phyloP scores from a whole-genome alignment of 257 asterid species.

The Solanum commersonii region DNA sequence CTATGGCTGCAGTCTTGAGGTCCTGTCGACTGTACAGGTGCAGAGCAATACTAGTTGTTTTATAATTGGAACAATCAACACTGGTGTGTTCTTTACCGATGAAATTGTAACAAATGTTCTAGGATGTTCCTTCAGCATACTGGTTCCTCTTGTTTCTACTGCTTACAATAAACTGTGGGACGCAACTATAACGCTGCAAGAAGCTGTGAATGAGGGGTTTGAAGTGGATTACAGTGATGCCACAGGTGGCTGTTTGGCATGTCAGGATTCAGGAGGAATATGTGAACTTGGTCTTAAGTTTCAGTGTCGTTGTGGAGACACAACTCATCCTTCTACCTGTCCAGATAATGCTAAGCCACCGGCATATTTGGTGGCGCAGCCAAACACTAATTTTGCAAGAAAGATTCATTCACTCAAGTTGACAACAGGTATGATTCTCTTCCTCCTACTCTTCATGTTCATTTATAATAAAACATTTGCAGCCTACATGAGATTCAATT shows the following conservation, averaged over 20 bases:
- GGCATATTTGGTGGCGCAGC: background rate
- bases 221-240: constrained; percentile 3
- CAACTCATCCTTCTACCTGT: background rate
- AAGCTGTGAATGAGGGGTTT: constrained; percentile 2
- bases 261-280: constrained; percentile 9
- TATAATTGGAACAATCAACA: background rate
- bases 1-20: constrained; percentile 5
- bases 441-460: background rate
- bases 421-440: background rate
- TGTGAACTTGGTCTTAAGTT: background rate
- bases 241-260: background rate
- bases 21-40: background rate
- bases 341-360: background rate
- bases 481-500: background rate
- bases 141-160: constrained; percentile 1
- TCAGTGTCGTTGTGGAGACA: background rate
- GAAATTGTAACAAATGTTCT: background rate
- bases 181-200: background rate
- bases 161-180: background rate
- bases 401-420: background rate
- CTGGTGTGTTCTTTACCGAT: background rate
- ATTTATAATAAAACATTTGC: background rate
- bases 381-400: background rate
- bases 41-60: background rate
- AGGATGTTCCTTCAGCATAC: background rate